Evolutionary conservation across 2,329 filamentous ascomycete genomes (phyloP), one percentile per base, ranked within the genome.

Genomic region (Ceratocystis smalleyi): DNA sequence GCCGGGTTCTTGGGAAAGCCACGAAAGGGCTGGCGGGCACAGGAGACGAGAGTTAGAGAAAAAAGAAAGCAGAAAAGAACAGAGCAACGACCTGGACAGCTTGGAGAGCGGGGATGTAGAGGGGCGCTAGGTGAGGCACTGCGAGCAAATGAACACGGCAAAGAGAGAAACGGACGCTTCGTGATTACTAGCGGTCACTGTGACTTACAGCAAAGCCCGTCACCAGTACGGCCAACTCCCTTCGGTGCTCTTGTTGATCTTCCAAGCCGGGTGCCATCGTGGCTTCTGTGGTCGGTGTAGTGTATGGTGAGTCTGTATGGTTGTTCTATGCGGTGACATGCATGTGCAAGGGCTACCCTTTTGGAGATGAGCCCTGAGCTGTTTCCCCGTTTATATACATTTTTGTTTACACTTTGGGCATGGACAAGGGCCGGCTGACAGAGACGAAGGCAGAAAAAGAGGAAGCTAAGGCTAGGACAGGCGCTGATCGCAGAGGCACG

Each of bases 1-100:
- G 89, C 90, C 7, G 90, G 89, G 71, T 95, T 95, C 66, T 85
- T 76, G 32, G 84, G 82, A 71, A 85, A 85, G n/a, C 75, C 78
- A 69, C 86, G 84, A 74, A 95, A 95, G 1, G 90, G 86, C 88
- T 92, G 49, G 24, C 43, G 30, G 43, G 66, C 71, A 66, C 71
- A 69, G 66, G 65, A 24, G 24, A 32, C 49, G 1, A 5, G 19
- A 15, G 43, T 40, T 22, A 43, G 62, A 51, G 30, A 51, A 47
- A 49, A 12, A 35, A 12, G 57, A 12, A 45, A n/a, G 5, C 43
- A 45, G 4, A 49, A 22, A 49, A 10, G 17, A 22, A n/a, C 1
- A 10, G 47, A 49, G 47, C n/a, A 22, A 49, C 1, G 19, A 24
- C 8, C 0, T 10, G 12, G 17, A 19, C n/a, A 47, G 5, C 17